Evolutionary conservation across 164 flowering plant species (phyloP).

Genomic region (Cinnamomum chago): DNA sequence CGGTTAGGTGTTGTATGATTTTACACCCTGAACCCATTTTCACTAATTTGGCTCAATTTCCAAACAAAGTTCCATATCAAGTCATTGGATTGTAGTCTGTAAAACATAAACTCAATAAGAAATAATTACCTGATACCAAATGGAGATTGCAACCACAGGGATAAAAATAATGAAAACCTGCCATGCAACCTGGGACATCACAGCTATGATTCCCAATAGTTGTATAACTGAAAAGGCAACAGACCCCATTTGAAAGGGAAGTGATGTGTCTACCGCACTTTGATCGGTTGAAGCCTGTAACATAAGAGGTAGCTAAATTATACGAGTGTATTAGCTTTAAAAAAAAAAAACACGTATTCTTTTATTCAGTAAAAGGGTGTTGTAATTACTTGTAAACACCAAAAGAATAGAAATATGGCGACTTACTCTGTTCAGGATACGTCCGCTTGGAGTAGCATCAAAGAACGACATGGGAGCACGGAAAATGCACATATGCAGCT

Average conservation of each 20-base stretch:
- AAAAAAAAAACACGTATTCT: neutral
- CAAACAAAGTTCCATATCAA: neutral
- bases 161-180: slow-evolving; percentile 77
- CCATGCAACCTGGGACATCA: slow-evolving; percentile 96
- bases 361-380: neutral
- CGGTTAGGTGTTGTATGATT: no score
- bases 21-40: no score
- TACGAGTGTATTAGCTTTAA: neutral
- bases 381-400: neutral
- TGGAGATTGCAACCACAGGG: slow-evolving; percentile 54
- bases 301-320: neutral
- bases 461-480: slow-evolving; percentile 97
- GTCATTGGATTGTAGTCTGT: neutral
- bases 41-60: neutral
- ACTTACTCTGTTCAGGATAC: slow-evolving; percentile 80
- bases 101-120: neutral
- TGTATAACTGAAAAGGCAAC: slow-evolving; percentile 57
- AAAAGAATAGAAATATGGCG: neutral
- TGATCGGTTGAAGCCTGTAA: slow-evolving; percentile 93
- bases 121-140: slow-evolving; percentile 75
- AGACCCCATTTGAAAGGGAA: slow-evolving; percentile 39
- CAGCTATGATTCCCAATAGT: slow-evolving; percentile 72
- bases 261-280: slow-evolving; percentile 61
- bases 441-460: slow-evolving; percentile 93
- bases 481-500: slow-evolving; percentile 76